A percentile compares a stretch with the other conserved stretches of the same genome.
Evolutionary conservation across 257 asterid species (phyloP).

Genomic region (Orobanche coerulescens): DNA sequence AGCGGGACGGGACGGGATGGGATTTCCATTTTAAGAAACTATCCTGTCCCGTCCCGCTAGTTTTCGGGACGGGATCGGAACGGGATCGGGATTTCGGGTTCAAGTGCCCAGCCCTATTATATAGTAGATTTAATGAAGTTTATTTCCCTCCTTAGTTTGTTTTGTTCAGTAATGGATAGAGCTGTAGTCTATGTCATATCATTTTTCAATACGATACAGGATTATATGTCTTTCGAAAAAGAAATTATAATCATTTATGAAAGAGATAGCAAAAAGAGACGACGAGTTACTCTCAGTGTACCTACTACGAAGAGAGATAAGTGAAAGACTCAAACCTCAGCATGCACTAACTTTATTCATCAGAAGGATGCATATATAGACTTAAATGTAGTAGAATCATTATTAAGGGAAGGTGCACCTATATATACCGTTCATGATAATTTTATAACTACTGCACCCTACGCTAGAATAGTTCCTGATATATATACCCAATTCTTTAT

Average conservation of each 20-base stretch:
- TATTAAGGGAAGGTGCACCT: not conserved
- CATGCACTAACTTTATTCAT: conserved; percentile 14
- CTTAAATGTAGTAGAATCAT: conserved; percentile 6
- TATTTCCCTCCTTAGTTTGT: no score
- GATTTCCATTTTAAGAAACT: no score
- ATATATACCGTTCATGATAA: conserved; percentile 13
- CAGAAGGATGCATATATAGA: conserved; percentile 15
- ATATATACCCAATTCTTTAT: not conserved
- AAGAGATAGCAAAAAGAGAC: not conserved
- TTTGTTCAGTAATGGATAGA: no score
- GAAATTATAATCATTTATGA: conserved; percentile 1
- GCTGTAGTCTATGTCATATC: conserved; percentile 7
- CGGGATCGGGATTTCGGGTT: no score
- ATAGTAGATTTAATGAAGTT: conserved; percentile 14
- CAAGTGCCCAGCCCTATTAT: no score
- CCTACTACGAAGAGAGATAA: no score
- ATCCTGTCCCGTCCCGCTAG: no score
- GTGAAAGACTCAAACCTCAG: not conserved
- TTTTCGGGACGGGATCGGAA: no score
- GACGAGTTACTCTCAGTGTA: conserved; percentile 9
- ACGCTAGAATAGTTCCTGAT: not conserved
- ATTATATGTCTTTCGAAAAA: conserved; percentile 10
- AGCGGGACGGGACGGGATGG: no score
- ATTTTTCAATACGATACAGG: conserved; percentile 2
- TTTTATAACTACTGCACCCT: conserved; percentile 5